Evolutionary conservation across 2,329 filamentous ascomycete species (phyloP), one percentile per base, ranked within the genome.

Genomic region (Colletotrichum tropicale): DNA sequence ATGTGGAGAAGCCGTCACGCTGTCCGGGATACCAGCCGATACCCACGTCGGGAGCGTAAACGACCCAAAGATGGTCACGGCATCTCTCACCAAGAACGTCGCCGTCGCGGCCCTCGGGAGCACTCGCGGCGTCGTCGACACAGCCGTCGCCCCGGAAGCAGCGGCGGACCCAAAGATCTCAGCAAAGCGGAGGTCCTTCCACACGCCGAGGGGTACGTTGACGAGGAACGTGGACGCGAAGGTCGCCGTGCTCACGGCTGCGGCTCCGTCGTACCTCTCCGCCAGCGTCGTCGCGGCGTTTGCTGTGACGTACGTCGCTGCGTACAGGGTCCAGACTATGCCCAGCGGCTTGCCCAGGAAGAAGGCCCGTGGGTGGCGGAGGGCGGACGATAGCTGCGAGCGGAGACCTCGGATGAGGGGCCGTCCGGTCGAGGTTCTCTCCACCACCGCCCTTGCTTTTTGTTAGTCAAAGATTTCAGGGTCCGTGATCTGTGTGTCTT

Each of bases 31-130:
- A 1, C 78, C 70, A 2, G 71, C 74, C 0, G 82, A 80, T 0
- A 83, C 15, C 72, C 76, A 78, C 1, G 79, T 80, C 3, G 82
- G 81, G 71, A 83, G 78, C 0, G 80, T 81, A 18, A 83, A 83
- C 0, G 82, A 83, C 0, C 82, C 82, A 68, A 83, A 83, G 24
- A 83, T 81, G 0, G 82, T 83, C 21, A 83, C 76, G 2, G 79
- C 80, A 58, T 83, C 82, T 65, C 82, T 76, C 6, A 82, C 68
- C 0, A 83, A 74, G 8, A 83, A 83, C 0, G 81, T 77, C 8
- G 78, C 78, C 1, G 81, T 80, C 1, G 80, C 80, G 3, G 80
- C 78, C n/a, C 71, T 78, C 0, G 81, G 79, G 0, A 82, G 64
- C 4, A 71, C 78, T 1, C 72, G 69, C 10, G 69, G 75, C 7